Conservation (phyloP, 1,139 yeast species). For the Geotrichum aggregatum region DNA sequence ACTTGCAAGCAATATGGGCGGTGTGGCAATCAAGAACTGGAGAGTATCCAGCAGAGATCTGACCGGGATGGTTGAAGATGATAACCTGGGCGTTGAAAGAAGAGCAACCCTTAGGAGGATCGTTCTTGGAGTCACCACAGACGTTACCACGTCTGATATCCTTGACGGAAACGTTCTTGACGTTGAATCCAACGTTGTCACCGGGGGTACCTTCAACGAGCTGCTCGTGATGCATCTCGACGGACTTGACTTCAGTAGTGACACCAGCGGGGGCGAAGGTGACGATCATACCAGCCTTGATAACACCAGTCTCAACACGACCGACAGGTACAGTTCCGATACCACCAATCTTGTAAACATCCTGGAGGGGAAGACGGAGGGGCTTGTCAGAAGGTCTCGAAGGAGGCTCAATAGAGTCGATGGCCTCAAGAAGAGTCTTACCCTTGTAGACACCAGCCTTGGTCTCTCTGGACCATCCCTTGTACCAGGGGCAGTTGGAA, state of each 20-base stretch:
- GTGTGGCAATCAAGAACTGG: constrained; percentile 95
- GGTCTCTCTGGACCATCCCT: constrained; percentile 87
- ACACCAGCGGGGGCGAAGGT: constrained; percentile 90
- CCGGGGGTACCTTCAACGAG: constrained; percentile 88
- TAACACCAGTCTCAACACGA: constrained; percentile 88
- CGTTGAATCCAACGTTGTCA: constrained; percentile 95
- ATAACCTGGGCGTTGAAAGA: constrained; percentile 88
- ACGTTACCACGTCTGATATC: constrained; percentile 95
- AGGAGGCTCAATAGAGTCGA: constrained; percentile 83
- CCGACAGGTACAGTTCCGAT: constrained; percentile 93
- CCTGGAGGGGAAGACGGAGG: constrained; percentile 87
- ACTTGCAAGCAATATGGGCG: constrained; percentile 91
- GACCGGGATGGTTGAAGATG: constrained; percentile 92
- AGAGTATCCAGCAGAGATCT: constrained; percentile 87
- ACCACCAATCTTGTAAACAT: constrained; percentile 92
- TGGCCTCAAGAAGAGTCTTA: constrained; percentile 84
- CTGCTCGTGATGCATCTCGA: constrained; percentile 91
- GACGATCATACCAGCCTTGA: constrained; percentile 89
- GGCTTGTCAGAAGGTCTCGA: constrained; percentile 84
- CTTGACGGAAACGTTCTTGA: constrained; percentile 90
- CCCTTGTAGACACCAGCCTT: constrained; percentile 74
- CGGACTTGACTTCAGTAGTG: constrained; percentile 90
- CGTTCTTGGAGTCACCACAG: constrained; percentile 93
- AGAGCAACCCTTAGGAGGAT: constrained; percentile 79
- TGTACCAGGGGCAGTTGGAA: constrained; percentile 84